Percentiles rank a stretch among this genome's conserved stretches.
Conservation (phyloP, 148 eudicot species). For the Silene conica region DNA sequence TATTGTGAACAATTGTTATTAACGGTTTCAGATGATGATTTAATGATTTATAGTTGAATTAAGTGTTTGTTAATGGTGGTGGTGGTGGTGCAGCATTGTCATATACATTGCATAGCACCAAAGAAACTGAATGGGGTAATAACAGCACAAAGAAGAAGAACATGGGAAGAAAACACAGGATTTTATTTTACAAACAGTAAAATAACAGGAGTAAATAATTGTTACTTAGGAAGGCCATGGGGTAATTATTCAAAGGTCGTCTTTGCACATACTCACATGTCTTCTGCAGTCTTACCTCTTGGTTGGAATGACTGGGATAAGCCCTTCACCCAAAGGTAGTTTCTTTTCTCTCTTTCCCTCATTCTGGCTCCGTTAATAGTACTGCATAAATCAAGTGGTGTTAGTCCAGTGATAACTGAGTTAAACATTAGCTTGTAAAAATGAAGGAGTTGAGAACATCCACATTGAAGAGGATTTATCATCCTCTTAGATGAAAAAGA, state of each 20-base stretch:
- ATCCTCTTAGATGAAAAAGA: too few relatives aligned
- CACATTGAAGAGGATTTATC: too few relatives aligned
- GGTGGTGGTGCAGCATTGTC: constrained; percentile 38
- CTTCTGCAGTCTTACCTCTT: neutral
- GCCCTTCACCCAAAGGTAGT: constrained; percentile 8
- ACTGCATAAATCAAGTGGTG: too few relatives aligned
- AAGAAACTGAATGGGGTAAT: constrained; percentile 34
- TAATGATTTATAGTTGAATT: too few relatives aligned
- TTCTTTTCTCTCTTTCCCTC: neutral
- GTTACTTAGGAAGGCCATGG: constrained; percentile 67
- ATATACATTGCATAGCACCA: constrained; percentile 37
- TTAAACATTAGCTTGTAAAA: too few relatives aligned
- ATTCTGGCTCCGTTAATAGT: too few relatives aligned
- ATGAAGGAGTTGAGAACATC: too few relatives aligned
- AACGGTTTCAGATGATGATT: too few relatives aligned
- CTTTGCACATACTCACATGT: constrained; percentile 16
- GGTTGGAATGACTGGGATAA: constrained; percentile 14
- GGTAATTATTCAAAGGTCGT: constrained; percentile 53
- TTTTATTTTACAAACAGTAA: constrained; percentile 58
- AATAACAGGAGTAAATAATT: constrained; percentile 40
- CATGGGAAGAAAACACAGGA: constrained; percentile 38
- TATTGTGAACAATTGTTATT: too few relatives aligned
- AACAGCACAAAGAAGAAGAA: constrained; percentile 65
- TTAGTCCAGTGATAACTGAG: too few relatives aligned
- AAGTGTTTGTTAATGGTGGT: neutral